These are phyloP conservation scores for Gracilaria vermiculophylla DNA, from an alignment of 23 red algal species.

Conservation along the genomic window DNA sequence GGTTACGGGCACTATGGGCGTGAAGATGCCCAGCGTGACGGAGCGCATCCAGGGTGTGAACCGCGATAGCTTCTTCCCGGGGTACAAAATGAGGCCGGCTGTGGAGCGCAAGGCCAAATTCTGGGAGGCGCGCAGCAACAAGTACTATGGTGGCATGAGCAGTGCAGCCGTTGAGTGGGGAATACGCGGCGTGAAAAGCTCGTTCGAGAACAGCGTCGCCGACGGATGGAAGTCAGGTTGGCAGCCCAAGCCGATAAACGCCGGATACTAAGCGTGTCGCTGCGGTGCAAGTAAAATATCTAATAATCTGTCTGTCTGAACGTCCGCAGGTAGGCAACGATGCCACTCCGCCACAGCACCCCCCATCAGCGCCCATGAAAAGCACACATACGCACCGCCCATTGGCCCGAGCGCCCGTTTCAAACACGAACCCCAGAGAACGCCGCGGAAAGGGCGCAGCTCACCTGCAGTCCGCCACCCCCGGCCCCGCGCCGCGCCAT, in stretches of 20 bases:
- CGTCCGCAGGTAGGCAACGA: no score
- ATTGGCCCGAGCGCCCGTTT: no score
- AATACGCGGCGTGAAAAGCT: not conserved
- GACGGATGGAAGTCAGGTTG: constrained; percentile 17
- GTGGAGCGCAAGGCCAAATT: not conserved
- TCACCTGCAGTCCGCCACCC: no score
- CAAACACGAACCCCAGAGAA: no score
- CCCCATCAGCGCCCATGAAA: no score
- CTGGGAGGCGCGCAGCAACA: constrained; percentile 31
- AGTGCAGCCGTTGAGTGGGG: constrained; percentile 25
- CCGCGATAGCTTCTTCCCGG: constrained; percentile 31
- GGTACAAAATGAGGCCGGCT: constrained; percentile 25
- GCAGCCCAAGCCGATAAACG: not conserved
- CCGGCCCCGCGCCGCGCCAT: no score
- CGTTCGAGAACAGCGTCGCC: not conserved
- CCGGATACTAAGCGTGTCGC: not conserved
- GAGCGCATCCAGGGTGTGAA: constrained; percentile 38
- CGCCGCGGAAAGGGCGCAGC: no score
- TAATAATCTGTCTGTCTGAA: no score
- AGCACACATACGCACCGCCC: no score
- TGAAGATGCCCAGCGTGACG: not conserved
- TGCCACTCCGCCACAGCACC: no score
- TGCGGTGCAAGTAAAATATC: no score
- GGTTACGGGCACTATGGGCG: not conserved
- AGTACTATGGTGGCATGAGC: constrained; percentile 50